Evolutionary conservation across 1,284 basidiomycete genomes (phyloP).

Genomic region (Microbotryum saponariae): DNA sequence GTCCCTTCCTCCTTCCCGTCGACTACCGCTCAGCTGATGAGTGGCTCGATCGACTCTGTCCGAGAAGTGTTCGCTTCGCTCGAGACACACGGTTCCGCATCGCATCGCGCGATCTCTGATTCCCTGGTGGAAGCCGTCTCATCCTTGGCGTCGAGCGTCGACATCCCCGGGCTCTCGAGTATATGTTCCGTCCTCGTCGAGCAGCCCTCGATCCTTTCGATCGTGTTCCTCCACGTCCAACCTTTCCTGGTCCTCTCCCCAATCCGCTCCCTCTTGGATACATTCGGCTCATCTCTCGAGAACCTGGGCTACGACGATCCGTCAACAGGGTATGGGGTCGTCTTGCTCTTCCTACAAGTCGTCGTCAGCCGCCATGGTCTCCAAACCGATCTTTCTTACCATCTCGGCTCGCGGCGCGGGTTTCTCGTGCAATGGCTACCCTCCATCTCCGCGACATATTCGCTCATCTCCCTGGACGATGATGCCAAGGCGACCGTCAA

Average conservation of each 20-base stretch:
- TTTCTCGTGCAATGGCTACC: conserved; percentile 26
- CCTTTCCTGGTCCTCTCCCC: conserved; percentile 18
- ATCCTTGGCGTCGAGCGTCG: neutral
- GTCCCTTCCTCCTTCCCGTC: no score
- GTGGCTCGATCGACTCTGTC: no score
- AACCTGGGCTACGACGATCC: conserved; percentile 17
- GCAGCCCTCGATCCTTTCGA: conserved; percentile 7
- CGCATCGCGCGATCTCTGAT: no score
- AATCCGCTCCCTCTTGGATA: conserved; percentile 14
- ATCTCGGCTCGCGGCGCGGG: conserved; percentile 31
- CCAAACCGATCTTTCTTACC: conserved; percentile 21
- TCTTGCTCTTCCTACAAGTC: conserved; percentile 40
- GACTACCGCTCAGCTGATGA: no score
- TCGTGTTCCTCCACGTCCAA: conserved; percentile 18
- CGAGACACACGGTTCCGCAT: no score
- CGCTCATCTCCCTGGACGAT: conserved; percentile 37
- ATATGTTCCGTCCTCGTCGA: conserved; percentile 11
- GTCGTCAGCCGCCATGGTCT: conserved; percentile 35
- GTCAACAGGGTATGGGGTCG: conserved; percentile 39
- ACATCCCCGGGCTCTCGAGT: conserved; percentile 4
- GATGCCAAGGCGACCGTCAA: conserved; percentile 38
- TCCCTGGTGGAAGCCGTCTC: neutral
- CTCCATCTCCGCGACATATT: conserved; percentile 33
- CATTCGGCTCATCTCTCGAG: conserved; percentile 11
- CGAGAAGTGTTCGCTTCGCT: no score